Percentiles rank a stretch among this genome's conserved stretches.
Conservation (phyloP, 2,329 filamentous ascomycete species). For the Coniochaeta hoffmannii region DNA sequence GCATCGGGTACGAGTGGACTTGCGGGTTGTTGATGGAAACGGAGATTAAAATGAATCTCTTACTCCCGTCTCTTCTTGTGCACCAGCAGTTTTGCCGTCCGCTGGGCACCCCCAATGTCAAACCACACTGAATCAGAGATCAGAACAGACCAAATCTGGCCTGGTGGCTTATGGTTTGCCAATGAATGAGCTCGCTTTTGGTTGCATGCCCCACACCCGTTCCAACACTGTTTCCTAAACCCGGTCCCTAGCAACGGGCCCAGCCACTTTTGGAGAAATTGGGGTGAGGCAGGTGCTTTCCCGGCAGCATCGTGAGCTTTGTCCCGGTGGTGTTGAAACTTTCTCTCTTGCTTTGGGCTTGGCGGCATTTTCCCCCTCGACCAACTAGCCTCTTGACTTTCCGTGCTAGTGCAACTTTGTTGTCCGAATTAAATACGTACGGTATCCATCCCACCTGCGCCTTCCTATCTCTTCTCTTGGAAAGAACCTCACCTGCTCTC, state of each 20-base stretch:
- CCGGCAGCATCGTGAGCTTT: not conserved
- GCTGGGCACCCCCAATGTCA: too few species aligned
- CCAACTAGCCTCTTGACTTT: too few species aligned
- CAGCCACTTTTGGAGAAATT: not conserved
- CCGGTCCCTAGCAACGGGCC: not conserved
- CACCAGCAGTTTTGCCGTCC: too few species aligned
- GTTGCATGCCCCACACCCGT: not conserved
- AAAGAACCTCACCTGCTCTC: not conserved
- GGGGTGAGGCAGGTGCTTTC: not conserved
- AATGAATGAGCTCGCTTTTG: not conserved
- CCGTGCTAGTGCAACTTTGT: too few species aligned
- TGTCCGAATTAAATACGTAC: conserved; percentile 2
- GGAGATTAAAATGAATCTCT: too few species aligned
- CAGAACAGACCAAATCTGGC: not conserved
- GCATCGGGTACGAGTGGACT: too few species aligned
- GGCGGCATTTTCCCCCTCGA: not conserved
- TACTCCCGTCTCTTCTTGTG: too few species aligned
- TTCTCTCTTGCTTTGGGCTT: not conserved
- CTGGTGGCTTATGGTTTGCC: not conserved
- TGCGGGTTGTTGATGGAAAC: too few species aligned
- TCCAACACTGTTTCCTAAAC: too few species aligned
- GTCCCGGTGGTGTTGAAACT: conserved; percentile 1
- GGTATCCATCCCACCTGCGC: not conserved
- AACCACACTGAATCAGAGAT: too few species aligned
- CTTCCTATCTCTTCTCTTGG: conserved; percentile 2